These are phyloP conservation scores for Vaccinium myrtillus DNA, from an alignment of 148 eudicot species.

Conservation along the genomic window DNA sequence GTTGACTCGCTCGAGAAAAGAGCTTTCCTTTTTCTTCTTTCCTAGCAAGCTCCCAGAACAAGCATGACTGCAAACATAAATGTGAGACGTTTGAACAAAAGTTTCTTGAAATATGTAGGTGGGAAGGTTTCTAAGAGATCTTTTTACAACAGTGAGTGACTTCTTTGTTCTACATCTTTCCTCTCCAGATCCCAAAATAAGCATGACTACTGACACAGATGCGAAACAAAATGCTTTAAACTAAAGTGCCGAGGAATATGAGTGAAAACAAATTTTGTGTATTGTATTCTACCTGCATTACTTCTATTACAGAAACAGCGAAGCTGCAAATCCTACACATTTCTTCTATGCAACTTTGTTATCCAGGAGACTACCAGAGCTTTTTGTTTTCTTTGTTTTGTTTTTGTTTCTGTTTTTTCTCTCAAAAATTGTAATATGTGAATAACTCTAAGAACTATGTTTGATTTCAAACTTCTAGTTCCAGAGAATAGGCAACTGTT, in stretches of 20 bases:
- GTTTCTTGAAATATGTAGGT: background rate
- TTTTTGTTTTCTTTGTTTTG: background rate
- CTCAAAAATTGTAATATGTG: background rate
- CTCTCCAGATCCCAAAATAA: background rate
- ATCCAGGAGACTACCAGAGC: background rate
- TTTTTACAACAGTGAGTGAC: background rate
- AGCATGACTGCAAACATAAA: background rate
- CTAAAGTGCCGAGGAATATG: background rate
- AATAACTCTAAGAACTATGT: background rate
- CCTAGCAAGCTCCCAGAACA: background rate
- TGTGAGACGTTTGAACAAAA: background rate
- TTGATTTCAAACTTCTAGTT: background rate
- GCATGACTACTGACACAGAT: background rate
- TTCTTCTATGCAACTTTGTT: background rate
- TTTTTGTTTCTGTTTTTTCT: background rate
- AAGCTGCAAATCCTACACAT: background rate
- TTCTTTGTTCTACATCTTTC: too few species aligned
- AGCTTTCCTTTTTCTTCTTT: background rate
- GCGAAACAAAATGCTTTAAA: background rate
- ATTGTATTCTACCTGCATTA: background rate
- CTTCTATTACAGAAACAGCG: background rate
- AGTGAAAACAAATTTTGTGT: background rate
- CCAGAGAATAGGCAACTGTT: background rate
- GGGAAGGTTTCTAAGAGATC: background rate
- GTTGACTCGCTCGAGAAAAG: too few species aligned